Base-by-base conservation (phyloP, 140 eudicot genomes). In the Anethum foeniculum region DNA sequence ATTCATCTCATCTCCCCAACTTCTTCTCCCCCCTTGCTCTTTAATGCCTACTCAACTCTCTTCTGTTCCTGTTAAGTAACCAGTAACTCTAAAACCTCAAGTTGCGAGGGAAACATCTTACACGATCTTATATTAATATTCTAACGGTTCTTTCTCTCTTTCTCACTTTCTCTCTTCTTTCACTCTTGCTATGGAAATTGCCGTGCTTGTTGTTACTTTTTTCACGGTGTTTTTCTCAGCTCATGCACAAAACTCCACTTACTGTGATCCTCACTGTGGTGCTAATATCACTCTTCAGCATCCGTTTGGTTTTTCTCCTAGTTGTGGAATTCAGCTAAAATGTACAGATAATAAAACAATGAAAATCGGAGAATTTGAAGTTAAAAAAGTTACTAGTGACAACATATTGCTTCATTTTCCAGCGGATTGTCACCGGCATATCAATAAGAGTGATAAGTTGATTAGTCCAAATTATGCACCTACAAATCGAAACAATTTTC, bases 251-350 rank as follows among this genome's bases (percentile, higher is more conserved):
- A 62, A 62, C 13, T 34, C 44, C 4, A n/a, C 75, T 62, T 4
- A 2, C 77, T 86, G 89, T 62, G 46, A 30, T 44, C 85, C 49
- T 1, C 56, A 36, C 14, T 88, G 89, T 49, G 75, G 51, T 36
- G 25, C 16, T 15, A n/a, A 16, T 6, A 27, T 2, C 0, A 8
- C n/a, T 0, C 86, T 88, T n/a, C 30, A 80, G 0, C 89, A 86
- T 43, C 98, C 98, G 7, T 94, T 94, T 44, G 98, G 98, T n/a
- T 92, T 94, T 81, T 81, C 88, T 16, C 76, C 75, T 0, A 89
- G 79, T 2, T 92, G 94, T 34, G 62, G 13, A 30, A 90, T 94
- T 69, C 88, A 44, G 14, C 87, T 93, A 3, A 28, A 83, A 8
- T 93, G 96, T 78, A 76, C 72, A 0, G 27, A 0, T 32, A 76